phyloP scores from a whole-genome alignment of 2,329 filamentous ascomycete species.

The Chaetomiaceae sp. region DNA sequence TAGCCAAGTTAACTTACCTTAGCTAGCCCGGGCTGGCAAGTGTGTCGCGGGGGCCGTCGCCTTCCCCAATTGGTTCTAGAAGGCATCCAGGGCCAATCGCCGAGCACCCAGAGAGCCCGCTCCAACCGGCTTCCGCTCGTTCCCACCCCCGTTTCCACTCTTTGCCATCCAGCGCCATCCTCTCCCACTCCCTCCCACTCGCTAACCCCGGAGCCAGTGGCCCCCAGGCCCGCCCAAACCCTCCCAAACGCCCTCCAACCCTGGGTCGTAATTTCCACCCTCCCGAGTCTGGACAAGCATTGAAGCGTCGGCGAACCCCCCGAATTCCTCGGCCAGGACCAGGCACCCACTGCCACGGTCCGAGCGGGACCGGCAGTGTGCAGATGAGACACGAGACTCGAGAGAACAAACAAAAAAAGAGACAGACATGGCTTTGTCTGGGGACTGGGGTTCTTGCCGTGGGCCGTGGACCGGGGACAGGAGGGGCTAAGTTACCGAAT shows the following conservation, averaged over 20 bases:
- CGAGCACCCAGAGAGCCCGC: constrained; percentile 7
- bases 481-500: too few species aligned
- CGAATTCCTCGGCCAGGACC: too few species aligned
- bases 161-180: neutral
- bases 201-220: constrained; percentile 11
- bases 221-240: too few species aligned
- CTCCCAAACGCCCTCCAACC: too few species aligned
- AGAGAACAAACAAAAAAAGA: too few species aligned
- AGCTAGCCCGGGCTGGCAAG: too few species aligned
- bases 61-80: constrained; percentile 26
- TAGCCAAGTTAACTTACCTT: too few species aligned
- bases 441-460: too few species aligned
- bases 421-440: neutral
- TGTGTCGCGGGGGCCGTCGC: constrained; percentile 7
- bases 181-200: neutral
- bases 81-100: constrained; percentile 20
- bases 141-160: neutral
- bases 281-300: neutral
- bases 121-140: constrained; percentile 8
- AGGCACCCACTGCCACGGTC: neutral
- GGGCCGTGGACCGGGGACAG: too few species aligned
- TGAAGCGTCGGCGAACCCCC: neutral
- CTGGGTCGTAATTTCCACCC: constrained; percentile 20
- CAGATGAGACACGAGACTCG: too few species aligned
- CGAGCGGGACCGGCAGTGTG: neutral